Evolutionary conservation across 140 eudicot species (phyloP).

Genomic region (Oenanthe javanica): DNA sequence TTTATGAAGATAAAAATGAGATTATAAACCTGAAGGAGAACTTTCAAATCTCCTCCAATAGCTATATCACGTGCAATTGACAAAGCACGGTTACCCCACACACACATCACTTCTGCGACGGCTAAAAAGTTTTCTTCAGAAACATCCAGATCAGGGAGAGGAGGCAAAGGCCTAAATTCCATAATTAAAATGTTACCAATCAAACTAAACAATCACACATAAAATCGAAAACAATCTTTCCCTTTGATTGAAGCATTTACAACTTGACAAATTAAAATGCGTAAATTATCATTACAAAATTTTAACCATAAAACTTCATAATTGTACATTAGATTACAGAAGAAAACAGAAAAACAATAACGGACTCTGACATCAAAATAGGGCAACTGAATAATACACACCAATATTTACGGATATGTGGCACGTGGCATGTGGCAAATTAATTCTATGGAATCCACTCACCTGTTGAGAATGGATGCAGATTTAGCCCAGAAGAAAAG

Average conservation of each 20-base stretch:
- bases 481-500: conserved; percentile 96
- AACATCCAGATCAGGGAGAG: conserved; percentile 75
- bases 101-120: conserved; percentile 57
- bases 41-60: conserved; percentile 54
- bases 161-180: conserved; percentile 76
- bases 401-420: background rate
- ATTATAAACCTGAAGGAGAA: conserved; percentile 47
- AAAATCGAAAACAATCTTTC: background rate
- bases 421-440: background rate
- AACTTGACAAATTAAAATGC: background rate
- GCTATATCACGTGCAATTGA: conserved; percentile 65
- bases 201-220: background rate
- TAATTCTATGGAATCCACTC: background rate
- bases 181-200: background rate
- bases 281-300: background rate
- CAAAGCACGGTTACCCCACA: conserved; percentile 54
- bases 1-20: background rate
- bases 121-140: conserved; percentile 57
- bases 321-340: background rate
- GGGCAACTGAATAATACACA: background rate
- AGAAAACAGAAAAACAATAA: background rate
- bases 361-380: background rate
- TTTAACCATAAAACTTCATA: background rate
- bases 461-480: conserved; percentile 89
- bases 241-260: background rate